Evolutionary conservation across 768 basidiomycete species (phyloP).

Genomic region (Leccinellum luteum): DNA sequence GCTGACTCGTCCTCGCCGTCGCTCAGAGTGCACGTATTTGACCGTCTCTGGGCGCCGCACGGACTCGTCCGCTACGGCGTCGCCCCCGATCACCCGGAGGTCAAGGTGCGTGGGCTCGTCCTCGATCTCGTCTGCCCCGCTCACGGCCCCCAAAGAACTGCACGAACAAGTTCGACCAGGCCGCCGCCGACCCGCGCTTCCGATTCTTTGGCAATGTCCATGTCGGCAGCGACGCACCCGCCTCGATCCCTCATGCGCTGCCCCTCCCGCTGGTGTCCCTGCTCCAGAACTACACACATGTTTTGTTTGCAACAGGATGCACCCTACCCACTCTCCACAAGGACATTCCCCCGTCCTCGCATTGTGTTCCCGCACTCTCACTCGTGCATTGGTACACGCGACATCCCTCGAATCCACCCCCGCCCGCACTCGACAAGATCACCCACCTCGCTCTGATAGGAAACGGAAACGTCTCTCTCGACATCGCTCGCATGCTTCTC

Average conservation of each 20-base stretch:
- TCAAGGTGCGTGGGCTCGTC: slow-evolving; percentile 56
- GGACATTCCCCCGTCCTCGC: slow-evolving; percentile 43
- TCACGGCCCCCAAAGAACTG: slow-evolving; percentile 67
- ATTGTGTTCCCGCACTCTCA: slow-evolving; percentile 70
- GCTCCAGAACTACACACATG: slow-evolving; percentile 72
- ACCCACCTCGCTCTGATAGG: slow-evolving; percentile 84
- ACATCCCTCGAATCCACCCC: slow-evolving; percentile 67
- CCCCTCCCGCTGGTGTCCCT: slow-evolving; percentile 60
- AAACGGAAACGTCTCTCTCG: slow-evolving; percentile 93
- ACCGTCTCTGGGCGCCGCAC: slow-evolving; percentile 91
- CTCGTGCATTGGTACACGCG: slow-evolving; percentile 97
- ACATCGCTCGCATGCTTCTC: slow-evolving; percentile 87
- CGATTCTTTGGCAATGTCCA: slow-evolving; percentile 92
- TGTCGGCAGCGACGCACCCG: slow-evolving; percentile 36
- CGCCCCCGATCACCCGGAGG: slow-evolving; percentile 97
- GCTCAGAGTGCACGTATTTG: slow-evolving; percentile 80
- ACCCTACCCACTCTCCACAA: slow-evolving; percentile 60
- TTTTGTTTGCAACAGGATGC: slow-evolving; percentile 87
- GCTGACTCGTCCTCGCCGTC: slow-evolving; percentile 30
- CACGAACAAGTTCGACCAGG: slow-evolving; percentile 88
- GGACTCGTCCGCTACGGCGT: slow-evolving; percentile 96
- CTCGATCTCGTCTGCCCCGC: slow-evolving; percentile 3
- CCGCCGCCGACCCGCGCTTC: slow-evolving; percentile 77
- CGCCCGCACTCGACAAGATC: slow-evolving; percentile 63
- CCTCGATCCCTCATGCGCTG: slow-evolving; percentile 51